phyloP scores from a whole-genome alignment of 2,329 filamentous ascomycete species.

The Monilinia laxa region DNA sequence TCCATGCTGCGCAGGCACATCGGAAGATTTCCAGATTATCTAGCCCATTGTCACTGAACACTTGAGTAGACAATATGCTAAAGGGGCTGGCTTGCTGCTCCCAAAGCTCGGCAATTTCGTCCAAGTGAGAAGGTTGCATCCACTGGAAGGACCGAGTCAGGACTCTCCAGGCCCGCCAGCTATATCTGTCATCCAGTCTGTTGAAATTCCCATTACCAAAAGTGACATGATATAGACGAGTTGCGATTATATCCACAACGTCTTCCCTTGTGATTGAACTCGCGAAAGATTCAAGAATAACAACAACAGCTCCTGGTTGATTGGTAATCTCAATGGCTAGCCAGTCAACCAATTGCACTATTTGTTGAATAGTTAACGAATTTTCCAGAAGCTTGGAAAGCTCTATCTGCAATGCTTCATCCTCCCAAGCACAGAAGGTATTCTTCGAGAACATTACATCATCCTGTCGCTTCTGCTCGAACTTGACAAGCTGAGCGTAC shows the following conservation, averaged over 20 bases:
- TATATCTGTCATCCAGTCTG: conserved; percentile 34
- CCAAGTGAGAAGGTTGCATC: conserved; percentile 26
- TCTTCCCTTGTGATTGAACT: conserved; percentile 42
- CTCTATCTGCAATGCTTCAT: conserved; percentile 35
- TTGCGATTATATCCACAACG: conserved; percentile 38
- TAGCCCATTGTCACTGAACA: conserved; percentile 17
- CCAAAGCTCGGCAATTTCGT: conserved; percentile 31
- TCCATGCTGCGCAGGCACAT: conserved; percentile 35
- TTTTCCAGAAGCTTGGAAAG: conserved; percentile 40
- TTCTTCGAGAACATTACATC: conserved; percentile 9
- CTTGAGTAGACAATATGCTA: conserved; percentile 11
- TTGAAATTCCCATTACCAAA: conserved; percentile 33
- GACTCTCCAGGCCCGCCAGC: conserved; percentile 38
- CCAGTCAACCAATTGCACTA: conserved; percentile 42
- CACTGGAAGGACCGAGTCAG: conserved; percentile 33
- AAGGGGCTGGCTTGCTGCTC: conserved; percentile 31
- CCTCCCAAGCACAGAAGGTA: conserved; percentile 39
- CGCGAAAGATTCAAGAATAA: conserved; percentile 44
- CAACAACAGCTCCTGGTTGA: conserved; percentile 36
- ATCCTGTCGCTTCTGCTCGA: conserved; percentile 34
- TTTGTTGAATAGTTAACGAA: conserved; percentile 43
- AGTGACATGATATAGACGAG: conserved; percentile 41
- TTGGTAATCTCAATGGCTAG: conserved; percentile 36
- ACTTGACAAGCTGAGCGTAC: conserved; percentile 39
- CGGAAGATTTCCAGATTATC: conserved; percentile 34